Evolutionary conservation across 371 early-diverging fungal genomes (phyloP), one percentile per base, ranked within the genome.

Genomic region (Cokeromyces recurvatus): DNA sequence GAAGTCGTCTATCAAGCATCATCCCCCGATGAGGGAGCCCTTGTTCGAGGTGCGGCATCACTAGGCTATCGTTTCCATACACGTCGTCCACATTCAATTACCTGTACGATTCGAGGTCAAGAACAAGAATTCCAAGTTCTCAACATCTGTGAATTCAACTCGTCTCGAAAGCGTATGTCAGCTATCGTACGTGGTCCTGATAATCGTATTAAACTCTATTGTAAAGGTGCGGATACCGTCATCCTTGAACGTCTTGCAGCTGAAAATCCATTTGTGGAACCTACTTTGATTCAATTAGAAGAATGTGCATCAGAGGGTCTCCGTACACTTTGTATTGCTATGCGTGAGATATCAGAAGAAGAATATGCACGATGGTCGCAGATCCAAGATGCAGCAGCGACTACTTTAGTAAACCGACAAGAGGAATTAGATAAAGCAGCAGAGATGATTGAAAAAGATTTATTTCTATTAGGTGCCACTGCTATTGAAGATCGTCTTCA

Each of bases 401-500:
- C 93, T 1, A 91, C 94, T 0, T 74, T 97, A 43, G 85, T 79
- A 27, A 91, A 95, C 62, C 86, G 98, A 37, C 70, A 80, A 4
- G 90, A 90, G 3, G 90, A 86, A 57, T 64, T 98, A 14, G 94
- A 92, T 48, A 84, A 82, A 55, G 95, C 90, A 5, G 95, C 94
- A 0, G 98, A 96, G 54, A 53, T 92, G 59, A 96, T 97, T 55
- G 98, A 98, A 60, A 84, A 89, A 53, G 81, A 95, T 43, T 53
- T 98, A 62, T 84, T 87, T 35, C 67, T 96, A 49, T 53, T 98
- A 16, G 99, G 99, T 7, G 95, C 97, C 2, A 97, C 98, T 2
- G 99, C 98, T 5, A 97, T 99, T 58, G 99, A 99, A 71, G 99
- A 99, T 71, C 88, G 88, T 61, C 73, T 99, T 11, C 99, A 99